These are phyloP conservation scores for Coriolopsis trogii DNA, from an alignment of 1,284 basidiomycete genomes.

Conservation along the genomic window DNA sequence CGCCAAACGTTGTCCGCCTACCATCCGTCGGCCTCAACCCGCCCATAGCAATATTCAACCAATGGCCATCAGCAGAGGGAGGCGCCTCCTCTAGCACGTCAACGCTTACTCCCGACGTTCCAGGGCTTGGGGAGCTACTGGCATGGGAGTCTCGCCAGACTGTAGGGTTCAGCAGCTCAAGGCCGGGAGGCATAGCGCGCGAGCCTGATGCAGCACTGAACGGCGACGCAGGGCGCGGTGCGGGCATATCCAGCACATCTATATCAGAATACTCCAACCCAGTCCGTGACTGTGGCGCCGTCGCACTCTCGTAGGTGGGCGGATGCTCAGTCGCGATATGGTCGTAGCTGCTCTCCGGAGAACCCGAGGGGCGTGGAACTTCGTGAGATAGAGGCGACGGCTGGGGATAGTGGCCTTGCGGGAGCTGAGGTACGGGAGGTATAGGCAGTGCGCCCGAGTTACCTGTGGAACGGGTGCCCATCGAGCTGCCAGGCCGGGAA, in stretches of 20 bases:
- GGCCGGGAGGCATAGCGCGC: conserved; percentile 51
- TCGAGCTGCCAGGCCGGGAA: conserved; percentile 48
- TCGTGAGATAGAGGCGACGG: conserved; percentile 24
- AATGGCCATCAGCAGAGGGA: conserved; percentile 55
- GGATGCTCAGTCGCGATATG: conserved; percentile 28
- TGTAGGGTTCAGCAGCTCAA: conserved; percentile 41
- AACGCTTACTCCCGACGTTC: conserved; percentile 43
- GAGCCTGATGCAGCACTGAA: conserved; percentile 45
- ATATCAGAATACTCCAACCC: conserved; percentile 28
- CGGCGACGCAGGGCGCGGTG: conserved; percentile 51
- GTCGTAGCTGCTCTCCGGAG: conserved; percentile 27
- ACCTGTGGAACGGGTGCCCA: conserved; percentile 33
- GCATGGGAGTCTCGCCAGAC: conserved; percentile 46
- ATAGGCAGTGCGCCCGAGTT: conserved; percentile 21
- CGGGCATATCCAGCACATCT: conserved; percentile 67
- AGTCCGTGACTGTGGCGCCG: conserved; percentile 20
- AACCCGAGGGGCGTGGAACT: conserved; percentile 8
- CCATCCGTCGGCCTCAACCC: conserved; percentile 34
- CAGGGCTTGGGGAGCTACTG: conserved; percentile 27
- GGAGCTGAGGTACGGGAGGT: conserved; percentile 39
- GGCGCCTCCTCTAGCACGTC: conserved; percentile 69
- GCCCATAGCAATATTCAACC: conserved; percentile 56
- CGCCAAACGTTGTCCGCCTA: conserved; percentile 60
- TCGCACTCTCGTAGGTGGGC: conserved; percentile 38
- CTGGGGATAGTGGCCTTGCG: conserved; percentile 13